phyloP scores from a whole-genome alignment of 139 green algal genomes.

The Pseudopediastrum boryanum region DNA sequence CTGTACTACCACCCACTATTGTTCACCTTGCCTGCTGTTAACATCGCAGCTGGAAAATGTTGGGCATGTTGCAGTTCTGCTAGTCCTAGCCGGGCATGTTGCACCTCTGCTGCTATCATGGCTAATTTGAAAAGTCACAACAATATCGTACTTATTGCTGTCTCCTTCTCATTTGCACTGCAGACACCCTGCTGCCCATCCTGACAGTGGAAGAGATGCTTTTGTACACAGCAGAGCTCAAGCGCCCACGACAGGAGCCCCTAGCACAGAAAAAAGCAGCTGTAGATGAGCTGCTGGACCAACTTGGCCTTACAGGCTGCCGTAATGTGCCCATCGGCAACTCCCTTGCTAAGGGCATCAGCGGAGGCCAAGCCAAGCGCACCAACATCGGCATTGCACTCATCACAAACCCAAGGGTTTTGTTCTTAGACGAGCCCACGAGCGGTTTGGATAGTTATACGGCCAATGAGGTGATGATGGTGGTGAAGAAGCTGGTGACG shows the following conservation, averaged over 20 bases:
- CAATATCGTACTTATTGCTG: background rate
- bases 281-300: conserved; percentile 54
- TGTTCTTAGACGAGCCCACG: conserved; percentile 80
- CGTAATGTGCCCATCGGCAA: conserved; percentile 51
- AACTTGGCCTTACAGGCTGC: conserved; percentile 20
- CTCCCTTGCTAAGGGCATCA: conserved; percentile 63
- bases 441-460: conserved; percentile 74
- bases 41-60: too few relatives aligned
- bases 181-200: conserved; percentile 68
- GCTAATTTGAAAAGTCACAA: background rate
- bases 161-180: background rate
- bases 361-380: conserved; percentile 69
- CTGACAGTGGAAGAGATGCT: conserved; percentile 81
- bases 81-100: background rate
- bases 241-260: conserved; percentile 43
- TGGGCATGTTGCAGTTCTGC: too few relatives aligned
- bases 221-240: conserved; percentile 78
- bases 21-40: too few relatives aligned
- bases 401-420: conserved; percentile 66
- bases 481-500: conserved; percentile 41
- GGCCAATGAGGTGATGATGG: conserved; percentile 64
- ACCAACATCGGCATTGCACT: conserved; percentile 71
- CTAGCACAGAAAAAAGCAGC: conserved; percentile 45
- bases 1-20: too few relatives aligned
- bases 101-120: background rate